Percentiles rank a stretch among this genome's conserved stretches.
phyloP scores from a whole-genome alignment of 192 early-diverging fungal species.

The Gorgonomyces haynaldii region DNA sequence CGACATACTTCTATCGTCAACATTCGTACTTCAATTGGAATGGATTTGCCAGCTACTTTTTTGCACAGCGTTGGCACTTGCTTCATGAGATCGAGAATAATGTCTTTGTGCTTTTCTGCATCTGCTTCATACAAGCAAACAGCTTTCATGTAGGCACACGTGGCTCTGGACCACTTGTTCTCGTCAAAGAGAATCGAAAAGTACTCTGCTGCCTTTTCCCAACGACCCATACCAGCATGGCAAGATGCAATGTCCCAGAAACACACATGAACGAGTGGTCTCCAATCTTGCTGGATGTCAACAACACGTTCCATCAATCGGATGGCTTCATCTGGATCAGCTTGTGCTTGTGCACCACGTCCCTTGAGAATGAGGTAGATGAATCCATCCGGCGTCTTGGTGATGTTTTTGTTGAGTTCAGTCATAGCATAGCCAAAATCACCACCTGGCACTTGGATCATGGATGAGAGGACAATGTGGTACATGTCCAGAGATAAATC shows the following conservation, averaged over 20 bases:
- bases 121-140: conserved; percentile 37
- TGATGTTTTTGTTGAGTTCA: conserved; percentile 42
- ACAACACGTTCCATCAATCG: conserved; percentile 44
- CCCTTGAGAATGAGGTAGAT: conserved; percentile 65
- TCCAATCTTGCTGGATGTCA: conserved; percentile 51
- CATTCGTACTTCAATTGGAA: conserved; percentile 61
- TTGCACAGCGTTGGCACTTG: conserved; percentile 55
- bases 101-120: conserved; percentile 21
- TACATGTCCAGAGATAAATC: conserved; percentile 60
- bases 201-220: conserved; percentile 43
- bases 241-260: conserved; percentile 70
- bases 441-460: conserved; percentile 55
- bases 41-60: conserved; percentile 74
- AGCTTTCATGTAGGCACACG: conserved; percentile 64
- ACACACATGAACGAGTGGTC: conserved; percentile 66
- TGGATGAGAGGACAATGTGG: conserved; percentile 62
- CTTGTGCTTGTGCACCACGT: conserved; percentile 45
- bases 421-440: conserved; percentile 51
- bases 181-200: conserved; percentile 59
- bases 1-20: conserved; percentile 54
- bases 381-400: conserved; percentile 52
- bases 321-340: conserved; percentile 47
- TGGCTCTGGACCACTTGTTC: conserved; percentile 75
- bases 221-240: conserved; percentile 50
- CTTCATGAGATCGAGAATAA: conserved; percentile 48